phyloP scores from a whole-genome alignment of 768 basidiomycete species.

The Mycena albidolilacea region DNA sequence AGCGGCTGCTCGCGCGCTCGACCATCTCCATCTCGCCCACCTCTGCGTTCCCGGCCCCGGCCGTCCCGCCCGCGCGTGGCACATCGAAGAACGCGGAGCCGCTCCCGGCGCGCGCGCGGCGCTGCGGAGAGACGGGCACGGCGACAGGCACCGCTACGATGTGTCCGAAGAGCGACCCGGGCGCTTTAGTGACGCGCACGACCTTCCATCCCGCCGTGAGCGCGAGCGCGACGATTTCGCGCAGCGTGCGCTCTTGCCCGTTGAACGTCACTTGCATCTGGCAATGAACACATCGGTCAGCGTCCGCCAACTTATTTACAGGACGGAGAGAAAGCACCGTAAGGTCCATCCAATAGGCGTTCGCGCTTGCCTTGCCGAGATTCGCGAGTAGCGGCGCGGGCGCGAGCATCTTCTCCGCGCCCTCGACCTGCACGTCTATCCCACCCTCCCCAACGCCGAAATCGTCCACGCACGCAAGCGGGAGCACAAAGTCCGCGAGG shows the following conservation, averaged over 20 bases:
- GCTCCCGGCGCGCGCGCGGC: conserved; percentile 42
- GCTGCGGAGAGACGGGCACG: conserved; percentile 56
- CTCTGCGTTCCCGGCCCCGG: conserved; percentile 17
- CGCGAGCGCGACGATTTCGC: conserved; percentile 70
- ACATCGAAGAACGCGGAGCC: conserved; percentile 46
- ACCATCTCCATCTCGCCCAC: conserved; percentile 52
- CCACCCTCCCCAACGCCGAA: conserved; percentile 39
- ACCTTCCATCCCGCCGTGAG: conserved; percentile 76
- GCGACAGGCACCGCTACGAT: conserved; percentile 75
- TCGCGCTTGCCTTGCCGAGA: conserved; percentile 77
- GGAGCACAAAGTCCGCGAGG: conserved; percentile 80
- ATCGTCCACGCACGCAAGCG: conserved; percentile 77
- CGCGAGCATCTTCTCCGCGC: conserved; percentile 68
- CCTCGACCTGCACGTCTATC: conserved; percentile 57
- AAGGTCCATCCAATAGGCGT: conserved; percentile 68
- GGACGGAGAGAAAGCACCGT: conserved; percentile 51
- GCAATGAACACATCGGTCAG: background rate
- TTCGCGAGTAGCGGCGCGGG: no score
- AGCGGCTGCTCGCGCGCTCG: conserved; percentile 65
- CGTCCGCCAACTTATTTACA: background rate
- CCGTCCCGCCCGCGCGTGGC: conserved; percentile 27
- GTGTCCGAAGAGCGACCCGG: conserved; percentile 79
- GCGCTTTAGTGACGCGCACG: conserved; percentile 66
- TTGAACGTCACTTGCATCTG: conserved; percentile 83
- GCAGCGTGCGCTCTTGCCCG: conserved; percentile 77